Percentiles rank a stretch among this genome's conserved stretches.
Evolutionary conservation across 139 green algal genomes (phyloP).

Genomic region (Chlorella ohadii): DNA sequence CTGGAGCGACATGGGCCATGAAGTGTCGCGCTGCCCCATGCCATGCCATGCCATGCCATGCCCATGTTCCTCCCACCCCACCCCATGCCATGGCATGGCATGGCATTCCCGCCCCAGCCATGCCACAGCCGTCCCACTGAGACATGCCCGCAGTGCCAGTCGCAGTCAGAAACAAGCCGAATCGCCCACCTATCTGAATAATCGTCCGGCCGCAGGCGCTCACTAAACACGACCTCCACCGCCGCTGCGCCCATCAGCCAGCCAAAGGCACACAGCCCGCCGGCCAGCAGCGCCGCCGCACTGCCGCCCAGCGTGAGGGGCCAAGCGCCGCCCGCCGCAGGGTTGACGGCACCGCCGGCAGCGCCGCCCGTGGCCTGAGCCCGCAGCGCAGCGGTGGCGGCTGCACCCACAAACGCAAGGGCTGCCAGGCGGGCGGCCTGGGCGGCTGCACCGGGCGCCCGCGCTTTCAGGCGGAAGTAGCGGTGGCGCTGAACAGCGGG

Average conservation of each 20-base stretch:
- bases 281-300: conserved; percentile 6
- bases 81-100: too few species aligned
- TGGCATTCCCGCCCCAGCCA: too few species aligned
- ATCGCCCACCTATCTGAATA: conserved; percentile 23
- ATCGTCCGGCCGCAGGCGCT: conserved; percentile 43
- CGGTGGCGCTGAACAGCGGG: conserved; percentile 54
- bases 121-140: too few species aligned
- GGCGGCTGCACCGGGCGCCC: not conserved
- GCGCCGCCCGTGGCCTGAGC: not conserved
- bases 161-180: too few species aligned
- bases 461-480: conserved; percentile 55
- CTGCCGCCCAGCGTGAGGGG: not conserved
- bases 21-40: too few species aligned
- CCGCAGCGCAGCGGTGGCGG: not conserved
- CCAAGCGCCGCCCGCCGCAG: not conserved
- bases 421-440: conserved; percentile 1
- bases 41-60: too few species aligned
- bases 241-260: conserved; percentile 7
- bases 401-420: not conserved
- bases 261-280: conserved; percentile 7
- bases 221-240: conserved; percentile 57
- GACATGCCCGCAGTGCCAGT: too few species aligned
- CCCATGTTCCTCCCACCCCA: too few species aligned
- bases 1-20: too few species aligned
- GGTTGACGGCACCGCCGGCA: too few species aligned